These are phyloP conservation scores for Phytophthora pini DNA, from an alignment of 352 stramenopile genomes.

Conservation along the genomic window DNA sequence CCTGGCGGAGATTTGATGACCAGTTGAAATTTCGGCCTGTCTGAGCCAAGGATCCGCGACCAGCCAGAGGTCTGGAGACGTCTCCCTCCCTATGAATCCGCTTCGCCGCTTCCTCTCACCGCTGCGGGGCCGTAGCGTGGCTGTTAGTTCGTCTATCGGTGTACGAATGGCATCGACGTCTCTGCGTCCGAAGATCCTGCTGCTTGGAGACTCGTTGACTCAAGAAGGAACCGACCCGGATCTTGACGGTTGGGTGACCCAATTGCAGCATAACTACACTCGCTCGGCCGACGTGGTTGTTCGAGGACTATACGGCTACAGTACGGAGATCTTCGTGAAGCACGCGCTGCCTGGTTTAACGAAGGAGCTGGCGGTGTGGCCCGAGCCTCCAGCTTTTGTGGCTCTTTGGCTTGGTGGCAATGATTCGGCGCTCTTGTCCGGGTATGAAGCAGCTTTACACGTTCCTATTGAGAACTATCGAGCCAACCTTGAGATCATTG, in stretches of 20 bases:
- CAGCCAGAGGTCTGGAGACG: neutral
- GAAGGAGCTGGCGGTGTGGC: slow-evolving; percentile 34
- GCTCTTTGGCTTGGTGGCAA: slow-evolving; percentile 70
- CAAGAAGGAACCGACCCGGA: slow-evolving; percentile 45
- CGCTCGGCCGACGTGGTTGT: slow-evolving; percentile 62
- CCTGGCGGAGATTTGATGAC: neutral
- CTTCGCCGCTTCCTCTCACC: slow-evolving; percentile 1
- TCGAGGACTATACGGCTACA: slow-evolving; percentile 65
- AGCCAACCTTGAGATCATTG: slow-evolving; percentile 45
- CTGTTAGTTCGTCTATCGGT: neutral
- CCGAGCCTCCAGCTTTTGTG: slow-evolving; percentile 40
- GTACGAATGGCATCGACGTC: slow-evolving; percentile 6
- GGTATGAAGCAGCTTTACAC: slow-evolving; percentile 41
- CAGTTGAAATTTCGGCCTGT: slow-evolving; percentile 1
- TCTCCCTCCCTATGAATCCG: slow-evolving; percentile 7
- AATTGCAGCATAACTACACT: slow-evolving; percentile 54
- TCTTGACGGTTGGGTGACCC: slow-evolving; percentile 45
- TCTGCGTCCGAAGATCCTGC: slow-evolving; percentile 33
- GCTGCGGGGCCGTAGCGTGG: neutral
- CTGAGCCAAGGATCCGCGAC: neutral
- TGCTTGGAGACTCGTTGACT: slow-evolving; percentile 50
- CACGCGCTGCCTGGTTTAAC: slow-evolving; percentile 37
- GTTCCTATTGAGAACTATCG: slow-evolving; percentile 53
- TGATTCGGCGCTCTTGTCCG: slow-evolving; percentile 53
- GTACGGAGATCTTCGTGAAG: slow-evolving; percentile 46